Conservation (phyloP, 805 yeast species). For the Saccharomyces mikatae region DNA sequence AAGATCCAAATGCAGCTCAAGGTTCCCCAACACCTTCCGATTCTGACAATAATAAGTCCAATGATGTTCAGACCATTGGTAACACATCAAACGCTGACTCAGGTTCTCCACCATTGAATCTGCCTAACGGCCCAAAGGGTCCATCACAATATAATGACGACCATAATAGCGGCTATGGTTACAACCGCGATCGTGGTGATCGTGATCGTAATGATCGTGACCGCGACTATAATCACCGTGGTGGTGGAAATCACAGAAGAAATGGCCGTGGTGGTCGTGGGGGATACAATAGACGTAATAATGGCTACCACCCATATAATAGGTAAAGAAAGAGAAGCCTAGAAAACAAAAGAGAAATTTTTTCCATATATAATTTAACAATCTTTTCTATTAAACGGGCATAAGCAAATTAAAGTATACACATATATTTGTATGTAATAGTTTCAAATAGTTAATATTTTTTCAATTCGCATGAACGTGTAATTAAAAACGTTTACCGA, state of each 20-base stretch:
- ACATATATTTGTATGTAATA: not conserved
- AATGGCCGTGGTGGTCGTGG: conserved; percentile 5
- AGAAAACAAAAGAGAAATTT: not conserved
- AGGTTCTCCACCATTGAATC: conserved; percentile 30
- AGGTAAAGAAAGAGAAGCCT: conserved; percentile 9
- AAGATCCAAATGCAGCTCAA: conserved; percentile 9
- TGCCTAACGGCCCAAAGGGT: conserved; percentile 48
- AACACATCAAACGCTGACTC: conserved; percentile 18
- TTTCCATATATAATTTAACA: not conserved
- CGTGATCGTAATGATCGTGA: conserved; percentile 26
- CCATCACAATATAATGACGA: conserved; percentile 13
- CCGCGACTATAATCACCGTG: conserved; percentile 13
- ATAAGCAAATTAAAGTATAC: not conserved
- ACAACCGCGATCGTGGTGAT: conserved; percentile 6
- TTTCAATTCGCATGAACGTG: not conserved
- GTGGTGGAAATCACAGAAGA: conserved; percentile 2
- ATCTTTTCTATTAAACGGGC: not conserved
- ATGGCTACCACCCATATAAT: conserved; percentile 30
- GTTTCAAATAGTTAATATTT: not conserved
- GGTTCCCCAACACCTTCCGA: conserved; percentile 9
- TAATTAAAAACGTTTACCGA: not conserved
- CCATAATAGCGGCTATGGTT: conserved; percentile 3
- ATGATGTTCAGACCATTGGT: conserved; percentile 23
- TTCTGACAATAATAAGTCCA: conserved; percentile 15
- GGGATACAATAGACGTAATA: conserved; percentile 14